These are phyloP conservation scores for Russula griseocarnosa DNA, from an alignment of 768 basidiomycete genomes.

Conservation along the genomic window DNA sequence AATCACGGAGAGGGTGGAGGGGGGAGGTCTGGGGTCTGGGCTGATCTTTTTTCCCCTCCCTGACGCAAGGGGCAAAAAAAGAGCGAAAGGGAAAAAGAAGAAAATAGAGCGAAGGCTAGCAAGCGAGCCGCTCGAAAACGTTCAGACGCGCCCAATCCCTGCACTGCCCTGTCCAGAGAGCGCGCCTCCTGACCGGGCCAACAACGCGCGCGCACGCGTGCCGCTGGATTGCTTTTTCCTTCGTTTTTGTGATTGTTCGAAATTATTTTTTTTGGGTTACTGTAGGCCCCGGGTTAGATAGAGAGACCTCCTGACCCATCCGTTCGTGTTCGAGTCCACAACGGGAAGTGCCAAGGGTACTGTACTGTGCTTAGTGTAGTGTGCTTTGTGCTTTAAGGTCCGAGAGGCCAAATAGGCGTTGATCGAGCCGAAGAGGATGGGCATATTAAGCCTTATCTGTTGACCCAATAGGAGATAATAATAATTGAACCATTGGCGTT, in stretches of 20 bases:
- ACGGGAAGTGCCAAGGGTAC: not conserved
- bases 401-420: conserved; percentile 20
- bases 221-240: conserved; percentile 3
- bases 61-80: not conserved
- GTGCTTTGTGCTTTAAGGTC: conserved; percentile 9
- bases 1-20: too few species aligned
- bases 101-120: too few species aligned
- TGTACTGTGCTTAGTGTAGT: not conserved
- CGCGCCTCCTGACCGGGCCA: not conserved
- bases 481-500: not conserved
- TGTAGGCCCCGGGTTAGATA: too few species aligned
- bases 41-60: not conserved
- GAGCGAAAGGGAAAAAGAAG: not conserved
- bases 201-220: conserved; percentile 15
- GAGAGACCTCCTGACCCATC: not conserved
- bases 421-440: conserved; percentile 2
- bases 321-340: too few species aligned
- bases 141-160: not conserved
- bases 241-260: too few species aligned
- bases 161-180: too few species aligned
- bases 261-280: too few species aligned
- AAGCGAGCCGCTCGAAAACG: not conserved
- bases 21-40: too few species aligned
- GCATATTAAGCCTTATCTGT: conserved; percentile 20
- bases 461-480: not conserved